Conservation (phyloP, 345 rosid species). For the Hibiscus syriacus region DNA sequence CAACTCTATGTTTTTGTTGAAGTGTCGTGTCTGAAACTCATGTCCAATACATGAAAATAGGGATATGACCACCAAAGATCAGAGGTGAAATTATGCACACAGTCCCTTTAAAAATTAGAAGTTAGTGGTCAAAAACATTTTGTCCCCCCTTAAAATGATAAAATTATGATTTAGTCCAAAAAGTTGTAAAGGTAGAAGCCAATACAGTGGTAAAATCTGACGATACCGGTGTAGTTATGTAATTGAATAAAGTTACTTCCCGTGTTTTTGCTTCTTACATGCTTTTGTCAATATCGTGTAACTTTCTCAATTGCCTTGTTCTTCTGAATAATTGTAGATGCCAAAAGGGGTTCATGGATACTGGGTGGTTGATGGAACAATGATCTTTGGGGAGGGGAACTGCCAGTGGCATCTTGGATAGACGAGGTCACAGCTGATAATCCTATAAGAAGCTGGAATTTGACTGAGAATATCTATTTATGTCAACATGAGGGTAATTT, state of each 20-base stretch:
- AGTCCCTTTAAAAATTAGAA: too few relatives aligned
- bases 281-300: not conserved
- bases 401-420: slow-evolving; percentile 73
- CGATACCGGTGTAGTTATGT: not conserved
- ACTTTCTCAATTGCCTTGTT: not conserved
- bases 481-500: not conserved
- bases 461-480: not conserved
- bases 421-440: slow-evolving; percentile 63
- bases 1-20: too few relatives aligned
- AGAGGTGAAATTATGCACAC: too few relatives aligned
- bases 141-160: too few relatives aligned
- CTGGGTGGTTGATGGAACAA: slow-evolving; percentile 98
- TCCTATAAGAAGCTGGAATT: slow-evolving; percentile 47
- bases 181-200: too few relatives aligned
- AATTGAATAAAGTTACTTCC: not conserved
- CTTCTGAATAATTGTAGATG: slow-evolving; percentile 25
- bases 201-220: not conserved
- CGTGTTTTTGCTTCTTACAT: not conserved
- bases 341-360: slow-evolving; percentile 65
- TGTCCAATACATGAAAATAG: too few relatives aligned
- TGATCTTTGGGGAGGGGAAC: slow-evolving; percentile 92
- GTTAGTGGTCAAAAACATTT: too few relatives aligned
- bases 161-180: too few relatives aligned
- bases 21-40: too few relatives aligned
- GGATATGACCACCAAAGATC: too few relatives aligned